Evolutionary conservation across 768 basidiomycete genomes (phyloP), one percentile per base, ranked within the genome.

Genomic region (Hirschioporus abietinus): DNA sequence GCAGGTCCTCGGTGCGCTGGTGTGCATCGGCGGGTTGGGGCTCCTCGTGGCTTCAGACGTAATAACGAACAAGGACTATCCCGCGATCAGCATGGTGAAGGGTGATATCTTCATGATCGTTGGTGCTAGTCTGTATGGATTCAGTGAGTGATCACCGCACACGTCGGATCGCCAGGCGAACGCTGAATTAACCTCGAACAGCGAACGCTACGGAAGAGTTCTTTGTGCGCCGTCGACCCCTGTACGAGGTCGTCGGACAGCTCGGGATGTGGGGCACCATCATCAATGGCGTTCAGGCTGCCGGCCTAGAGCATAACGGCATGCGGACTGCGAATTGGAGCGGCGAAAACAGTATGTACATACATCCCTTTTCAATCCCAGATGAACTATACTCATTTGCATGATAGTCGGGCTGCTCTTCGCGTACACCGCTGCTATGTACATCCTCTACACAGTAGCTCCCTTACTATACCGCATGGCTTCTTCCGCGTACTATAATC

Each of bases 181-280:
- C 42, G 4, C 25, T 65, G 5, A 17, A n/a, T 64, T 15, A 3
- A 63, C 35, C 1, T 64, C 64, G 26, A 25, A 34, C 69, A 93
- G 92, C 91, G 25, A 95, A 95, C 70, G 91, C 93, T 30, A 92
- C 91, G 0, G 93, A 95, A 74, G 93, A 95, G 73, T 91, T 91
- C 76, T 86, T 95, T 67, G 93, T 95, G 34, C 84, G 93, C 67
- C 85, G 78, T 70, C 81, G 87, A 15, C 93, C 93, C 6, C 78
- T 95, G 57, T 95, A 93, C 71, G 93, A 95, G 78, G 87, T 95
- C 66, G 87, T 95, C 20, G 93, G 93, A 12, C 91, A 92, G 75
- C 76, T 95, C 62, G 93, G 93, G 7, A 86, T 95, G 84, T 95
- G 86, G 83, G 93, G 93, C 30, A 85, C 87, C 65, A 73, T 95